Evolutionary conservation across 2,329 filamentous ascomycete species (phyloP).

Genomic region (Phialophora chinensis): DNA sequence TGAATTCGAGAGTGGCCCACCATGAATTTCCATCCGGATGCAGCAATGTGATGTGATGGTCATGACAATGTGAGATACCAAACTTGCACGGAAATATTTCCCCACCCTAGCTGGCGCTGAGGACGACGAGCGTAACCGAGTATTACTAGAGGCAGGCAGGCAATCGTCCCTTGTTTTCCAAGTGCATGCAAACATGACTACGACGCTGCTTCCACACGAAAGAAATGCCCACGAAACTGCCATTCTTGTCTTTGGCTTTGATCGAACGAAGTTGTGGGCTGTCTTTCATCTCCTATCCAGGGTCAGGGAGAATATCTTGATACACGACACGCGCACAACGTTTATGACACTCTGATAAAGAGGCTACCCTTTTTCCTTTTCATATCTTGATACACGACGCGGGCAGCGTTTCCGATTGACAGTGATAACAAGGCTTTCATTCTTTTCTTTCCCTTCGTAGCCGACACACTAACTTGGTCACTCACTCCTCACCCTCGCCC

Average conservation of each 20-base stretch:
- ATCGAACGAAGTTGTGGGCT: background rate
- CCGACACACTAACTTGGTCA: background rate
- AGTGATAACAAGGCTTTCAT: background rate
- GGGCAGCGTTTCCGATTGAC: too few species aligned
- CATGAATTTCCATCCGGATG: background rate
- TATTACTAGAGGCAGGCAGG: background rate
- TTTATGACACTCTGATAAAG: background rate
- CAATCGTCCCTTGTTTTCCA: background rate
- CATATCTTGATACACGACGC: too few species aligned
- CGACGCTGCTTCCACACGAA: background rate
- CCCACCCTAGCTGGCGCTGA: background rate
- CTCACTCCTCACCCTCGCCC: background rate
- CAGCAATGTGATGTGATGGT: background rate
- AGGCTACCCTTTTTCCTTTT: background rate
- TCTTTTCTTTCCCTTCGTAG: background rate
- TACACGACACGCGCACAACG: background rate
- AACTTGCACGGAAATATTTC: background rate
- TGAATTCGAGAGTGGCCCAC: background rate
- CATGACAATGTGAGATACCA: background rate
- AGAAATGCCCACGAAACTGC: too few species aligned
- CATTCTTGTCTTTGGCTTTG: background rate
- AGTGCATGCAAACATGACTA: background rate
- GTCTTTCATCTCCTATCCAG: background rate
- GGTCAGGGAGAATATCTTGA: background rate
- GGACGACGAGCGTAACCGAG: background rate